Base-by-base conservation (phyloP, 306 rosid species). In the Lathyrus oleraceus region DNA sequence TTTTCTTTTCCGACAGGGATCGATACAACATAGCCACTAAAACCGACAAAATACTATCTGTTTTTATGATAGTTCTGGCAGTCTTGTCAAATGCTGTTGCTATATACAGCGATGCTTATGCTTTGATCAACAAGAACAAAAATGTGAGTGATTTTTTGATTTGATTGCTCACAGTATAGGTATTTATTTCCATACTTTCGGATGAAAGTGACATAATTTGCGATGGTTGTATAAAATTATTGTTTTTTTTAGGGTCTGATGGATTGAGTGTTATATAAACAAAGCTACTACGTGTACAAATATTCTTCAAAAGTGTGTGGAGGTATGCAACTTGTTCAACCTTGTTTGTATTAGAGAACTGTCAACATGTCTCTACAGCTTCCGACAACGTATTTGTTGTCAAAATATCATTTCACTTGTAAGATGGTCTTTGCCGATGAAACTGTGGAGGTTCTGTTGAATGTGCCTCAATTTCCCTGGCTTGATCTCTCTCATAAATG, bases 21-120 rank as follows among this genome's bases (percentile, higher is more conserved):
- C 75, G 74, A 8, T 79, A 80, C 87, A 65, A 81, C 82, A 83
- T 88, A 7, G 97, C 96, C 27, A 91, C 96, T 2, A 82, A 68
- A 81, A 71, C 76, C 72, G 96, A 91, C 81, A 91, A 82, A 83
- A 79, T 85, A 65, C 68, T 88, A 44, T 77, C 91, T 3, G 27
- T 82, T 45, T 20, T 85, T 42, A 91, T 91, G 97, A 85, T 91
- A 67, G 82, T 77, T 16, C 82, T 91, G 8, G 93, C 97, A 39
- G 89, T 88, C 59, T 82, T 91, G 67, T 85, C 96, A 30, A 91
- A 81, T 51, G 65, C 48, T 54, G 82, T 91, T 83, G 97, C 97
- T 68, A 87, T 91, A 72, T 91, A 84, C 32, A 87, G 97, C 36
- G 88, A 91, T 75, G 89, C 96, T 69, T 80, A 74, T 82, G 76